A percentile compares a stretch with the other conserved stretches of the same genome.
These are phyloP conservation scores for Phoenix roebelenii DNA, from an alignment of 176 grass and related monocot genomes.

Conservation along the genomic window DNA sequence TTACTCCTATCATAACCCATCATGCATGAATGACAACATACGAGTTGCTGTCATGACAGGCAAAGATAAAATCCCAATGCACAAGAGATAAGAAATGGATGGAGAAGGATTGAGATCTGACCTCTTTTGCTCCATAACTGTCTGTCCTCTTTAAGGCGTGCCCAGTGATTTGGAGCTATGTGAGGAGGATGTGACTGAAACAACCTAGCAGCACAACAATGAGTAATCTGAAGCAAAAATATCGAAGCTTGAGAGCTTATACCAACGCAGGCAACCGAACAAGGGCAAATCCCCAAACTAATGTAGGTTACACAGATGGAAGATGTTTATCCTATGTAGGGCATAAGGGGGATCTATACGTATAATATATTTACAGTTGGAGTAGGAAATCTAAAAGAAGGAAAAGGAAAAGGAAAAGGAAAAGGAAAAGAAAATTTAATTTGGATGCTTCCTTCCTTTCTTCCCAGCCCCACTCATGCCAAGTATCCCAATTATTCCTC, in stretches of 20 bases:
- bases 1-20: no score
- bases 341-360: slow-evolving; percentile 10
- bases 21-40: slow-evolving; percentile 7
- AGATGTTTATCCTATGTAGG: slow-evolving; percentile 72
- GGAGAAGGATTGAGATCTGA: slow-evolving; percentile 46
- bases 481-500: slow-evolving; percentile 28
- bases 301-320: slow-evolving; percentile 15
- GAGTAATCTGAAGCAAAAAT: slow-evolving; percentile 17
- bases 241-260: slow-evolving; percentile 8
- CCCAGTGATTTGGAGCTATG: not conserved
- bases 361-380: slow-evolving; percentile 15
- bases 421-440: slow-evolving; percentile 24
- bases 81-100: slow-evolving; percentile 27
- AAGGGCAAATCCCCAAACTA: slow-evolving; percentile 30
- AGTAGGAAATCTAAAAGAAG: slow-evolving; percentile 16
- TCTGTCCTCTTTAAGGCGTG: slow-evolving; percentile 9
- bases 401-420: slow-evolving; percentile 23
- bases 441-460: slow-evolving; percentile 38
- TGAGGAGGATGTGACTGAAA: slow-evolving; percentile 5
- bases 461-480: slow-evolving; percentile 35
- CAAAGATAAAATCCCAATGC: slow-evolving; percentile 23
- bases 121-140: slow-evolving; percentile 33
- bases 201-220: slow-evolving; percentile 11
- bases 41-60: slow-evolving; percentile 16
- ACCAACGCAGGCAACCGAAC: not conserved